Evolutionary conservation across 345 rosid genomes (phyloP).

Genomic region (Populus tremula): DNA sequence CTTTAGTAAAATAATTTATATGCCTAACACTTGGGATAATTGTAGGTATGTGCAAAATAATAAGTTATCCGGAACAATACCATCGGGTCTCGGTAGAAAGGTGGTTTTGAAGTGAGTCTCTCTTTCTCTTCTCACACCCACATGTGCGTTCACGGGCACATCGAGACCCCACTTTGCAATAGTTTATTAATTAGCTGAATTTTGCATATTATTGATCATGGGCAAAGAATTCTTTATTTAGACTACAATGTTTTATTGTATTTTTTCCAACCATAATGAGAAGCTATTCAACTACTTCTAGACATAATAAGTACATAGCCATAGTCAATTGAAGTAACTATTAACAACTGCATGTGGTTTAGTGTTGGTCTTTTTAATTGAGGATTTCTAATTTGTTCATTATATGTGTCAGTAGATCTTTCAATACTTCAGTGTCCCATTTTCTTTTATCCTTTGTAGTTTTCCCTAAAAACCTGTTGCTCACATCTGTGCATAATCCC

Average conservation of each 20-base stretch:
- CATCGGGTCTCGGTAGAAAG: conserved; percentile 49
- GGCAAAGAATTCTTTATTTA: not conserved
- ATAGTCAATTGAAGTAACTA: not conserved
- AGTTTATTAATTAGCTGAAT: not conserved
- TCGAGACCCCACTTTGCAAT: not conserved
- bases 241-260: not conserved
- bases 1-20: not conserved
- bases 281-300: not conserved
- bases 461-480: not conserved
- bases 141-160: not conserved
- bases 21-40: conserved; percentile 26
- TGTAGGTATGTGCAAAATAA: conserved; percentile 89
- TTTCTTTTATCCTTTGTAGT: not conserved
- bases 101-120: conserved; percentile 64
- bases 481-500: not conserved
- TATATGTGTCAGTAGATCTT: not conserved
- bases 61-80: conserved; percentile 70
- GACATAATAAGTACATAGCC: not conserved
- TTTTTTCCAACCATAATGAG: not conserved
- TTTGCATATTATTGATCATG: not conserved
- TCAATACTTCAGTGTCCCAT: not conserved
- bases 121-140: not conserved
- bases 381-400: not conserved
- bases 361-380: not conserved
- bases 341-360: not conserved